These are phyloP conservation scores for Actinomucor elegans DNA, from an alignment of 371 early-diverging fungal species.

Conservation along the genomic window DNA sequence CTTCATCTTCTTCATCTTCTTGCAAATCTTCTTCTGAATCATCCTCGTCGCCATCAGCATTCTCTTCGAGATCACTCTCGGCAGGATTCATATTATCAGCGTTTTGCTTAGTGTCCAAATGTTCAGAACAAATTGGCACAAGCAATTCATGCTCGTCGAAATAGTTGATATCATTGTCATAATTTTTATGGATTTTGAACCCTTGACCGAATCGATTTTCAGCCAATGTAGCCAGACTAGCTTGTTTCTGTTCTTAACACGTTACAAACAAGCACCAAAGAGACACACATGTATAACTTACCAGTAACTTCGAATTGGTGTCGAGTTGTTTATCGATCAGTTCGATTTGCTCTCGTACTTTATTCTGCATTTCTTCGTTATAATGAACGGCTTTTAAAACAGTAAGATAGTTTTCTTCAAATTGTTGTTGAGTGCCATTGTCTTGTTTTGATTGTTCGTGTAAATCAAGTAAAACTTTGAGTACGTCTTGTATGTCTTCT, in stretches of 20 bases:
- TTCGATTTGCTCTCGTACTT: slow-evolving; percentile 13
- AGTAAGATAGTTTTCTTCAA: not conserved
- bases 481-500: slow-evolving; percentile 4
- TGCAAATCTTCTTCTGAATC: not conserved
- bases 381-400: slow-evolving; percentile 20
- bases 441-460: not conserved
- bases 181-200: slow-evolving; percentile 5
- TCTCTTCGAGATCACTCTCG: not conserved
- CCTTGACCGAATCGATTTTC: slow-evolving; percentile 3
- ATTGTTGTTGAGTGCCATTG: not conserved
- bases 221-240: not conserved
- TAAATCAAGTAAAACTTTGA: slow-evolving; percentile 9
- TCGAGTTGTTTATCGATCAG: slow-evolving; percentile 16
- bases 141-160: slow-evolving; percentile 8
- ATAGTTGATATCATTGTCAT: slow-evolving; percentile 3
- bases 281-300: not conserved
- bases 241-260: not conserved
- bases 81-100: not conserved
- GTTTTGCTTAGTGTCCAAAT: too few relatives aligned
- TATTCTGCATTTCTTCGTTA: slow-evolving; percentile 21
- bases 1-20: not conserved
- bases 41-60: not conserved
- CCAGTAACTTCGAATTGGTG: slow-evolving; percentile 13
- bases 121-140: too few relatives aligned
- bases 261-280: not conserved